phyloP scores from a whole-genome alignment of 75 land plant species.

The Pseudotsuga menziesii region DNA sequence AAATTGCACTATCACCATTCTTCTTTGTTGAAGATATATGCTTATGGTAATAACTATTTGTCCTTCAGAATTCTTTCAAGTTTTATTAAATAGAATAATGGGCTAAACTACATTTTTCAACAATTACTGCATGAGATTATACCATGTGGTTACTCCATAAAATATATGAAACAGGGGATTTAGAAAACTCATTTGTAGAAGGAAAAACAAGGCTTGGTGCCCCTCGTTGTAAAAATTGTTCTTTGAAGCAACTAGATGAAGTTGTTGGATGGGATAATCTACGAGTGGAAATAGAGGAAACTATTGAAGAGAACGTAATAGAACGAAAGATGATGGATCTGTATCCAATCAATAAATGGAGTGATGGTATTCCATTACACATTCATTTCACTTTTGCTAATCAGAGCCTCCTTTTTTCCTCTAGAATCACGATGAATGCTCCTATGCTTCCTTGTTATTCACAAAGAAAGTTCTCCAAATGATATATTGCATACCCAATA shows the following conservation, averaged over 20 bases:
- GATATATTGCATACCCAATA: too few relatives aligned
- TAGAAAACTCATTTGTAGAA: neutral
- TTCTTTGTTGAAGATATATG: too few relatives aligned
- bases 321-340: constrained; percentile 12
- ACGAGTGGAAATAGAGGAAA: neutral
- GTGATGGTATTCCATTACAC: constrained; percentile 9
- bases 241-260: constrained; percentile 6
- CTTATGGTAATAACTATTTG: too few relatives aligned
- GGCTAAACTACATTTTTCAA: neutral
- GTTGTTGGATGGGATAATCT: constrained; percentile 3
- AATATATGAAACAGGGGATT: neutral
- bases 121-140: neutral
- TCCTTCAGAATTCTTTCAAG: too few relatives aligned
- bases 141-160: neutral
- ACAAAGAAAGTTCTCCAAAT: too few relatives aligned
- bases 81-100: too few relatives aligned
- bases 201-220: neutral
- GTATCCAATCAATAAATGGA: constrained; percentile 12
- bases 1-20: too few relatives aligned
- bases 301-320: neutral
- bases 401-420: too few relatives aligned
- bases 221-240: constrained; percentile 4
- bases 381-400: too few relatives aligned
- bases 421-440: too few relatives aligned
- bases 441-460: too few relatives aligned